Percentiles rank a stretch among this genome's conserved stretches.
These are phyloP conservation scores for Oryza brachyantha DNA, from an alignment of 176 grass and related monocot species.

Conservation along the genomic window DNA sequence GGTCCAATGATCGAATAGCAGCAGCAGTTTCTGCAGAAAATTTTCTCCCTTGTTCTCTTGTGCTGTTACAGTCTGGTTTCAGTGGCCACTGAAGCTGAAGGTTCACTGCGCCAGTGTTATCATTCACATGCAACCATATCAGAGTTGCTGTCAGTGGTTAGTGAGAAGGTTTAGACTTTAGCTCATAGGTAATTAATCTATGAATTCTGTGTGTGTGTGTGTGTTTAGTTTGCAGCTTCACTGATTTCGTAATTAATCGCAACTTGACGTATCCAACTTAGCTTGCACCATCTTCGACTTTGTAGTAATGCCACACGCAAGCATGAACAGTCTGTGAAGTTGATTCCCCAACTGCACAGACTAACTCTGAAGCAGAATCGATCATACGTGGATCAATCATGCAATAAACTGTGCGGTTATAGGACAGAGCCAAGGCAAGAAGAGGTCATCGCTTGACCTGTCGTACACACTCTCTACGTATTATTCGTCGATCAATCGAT, in stretches of 20 bases:
- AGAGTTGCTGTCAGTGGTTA: background rate
- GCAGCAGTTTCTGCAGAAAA: background rate
- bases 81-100: background rate
- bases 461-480: background rate
- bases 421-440: background rate
- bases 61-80: conserved; percentile 1
- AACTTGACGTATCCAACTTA: background rate
- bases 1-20: background rate
- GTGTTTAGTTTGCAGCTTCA: background rate
- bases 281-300: background rate
- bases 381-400: background rate
- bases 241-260: background rate
- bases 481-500: background rate
- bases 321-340: conserved; percentile 10
- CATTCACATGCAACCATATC: background rate
- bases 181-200: background rate
- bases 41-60: background rate
- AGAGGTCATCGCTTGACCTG: background rate
- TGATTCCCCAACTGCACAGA: background rate
- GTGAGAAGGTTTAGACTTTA: background rate
- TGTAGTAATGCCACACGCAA: background rate
- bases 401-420: background rate
- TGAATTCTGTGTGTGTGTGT: background rate
- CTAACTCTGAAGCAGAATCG: background rate
- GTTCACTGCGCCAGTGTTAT: background rate